phyloP scores from a whole-genome alignment of 495 filamentous ascomycete species.

The Tetracladium setigerum region DNA sequence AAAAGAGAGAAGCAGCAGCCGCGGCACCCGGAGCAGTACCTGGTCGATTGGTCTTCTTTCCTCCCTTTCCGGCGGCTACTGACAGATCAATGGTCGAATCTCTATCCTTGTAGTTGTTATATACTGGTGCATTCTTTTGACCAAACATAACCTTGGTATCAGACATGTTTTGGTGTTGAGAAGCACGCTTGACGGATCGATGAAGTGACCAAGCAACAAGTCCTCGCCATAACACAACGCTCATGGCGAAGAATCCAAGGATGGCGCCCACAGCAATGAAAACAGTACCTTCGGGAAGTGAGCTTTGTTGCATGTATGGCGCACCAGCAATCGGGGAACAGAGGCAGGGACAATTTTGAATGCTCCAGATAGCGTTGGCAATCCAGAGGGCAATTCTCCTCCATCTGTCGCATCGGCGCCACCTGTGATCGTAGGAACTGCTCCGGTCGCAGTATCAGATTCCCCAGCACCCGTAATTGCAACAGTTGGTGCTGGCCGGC shows the following conservation, averaged over 20 bases:
- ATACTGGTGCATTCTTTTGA: constrained; percentile 35
- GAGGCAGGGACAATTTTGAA: constrained; percentile 38
- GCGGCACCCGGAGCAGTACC: constrained; percentile 36
- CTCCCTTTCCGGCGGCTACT: constrained; percentile 31
- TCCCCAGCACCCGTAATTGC: constrained; percentile 20
- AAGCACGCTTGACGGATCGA: constrained; percentile 76
- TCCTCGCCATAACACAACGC: constrained; percentile 79
- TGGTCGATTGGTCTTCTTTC: constrained; percentile 32
- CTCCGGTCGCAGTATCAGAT: constrained; percentile 16
- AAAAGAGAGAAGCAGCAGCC: constrained; percentile 64
- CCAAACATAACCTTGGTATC: constrained; percentile 55
- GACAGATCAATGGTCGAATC: constrained; percentile 55
- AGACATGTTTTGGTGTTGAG: constrained; percentile 56
- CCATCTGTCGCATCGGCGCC: constrained; percentile 9
- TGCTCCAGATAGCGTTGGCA: constrained; percentile 26
- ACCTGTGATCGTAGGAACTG: constrained; percentile 15
- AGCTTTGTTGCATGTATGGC: constrained; percentile 93
- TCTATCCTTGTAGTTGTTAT: constrained; percentile 52
- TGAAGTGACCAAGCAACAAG: constrained; percentile 89
- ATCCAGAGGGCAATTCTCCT: constrained; percentile 13
- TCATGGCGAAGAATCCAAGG: constrained; percentile 71
- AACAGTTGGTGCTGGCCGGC: constrained; percentile 14
- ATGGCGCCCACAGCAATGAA: constrained; percentile 92
- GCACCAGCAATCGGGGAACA: constrained; percentile 79
- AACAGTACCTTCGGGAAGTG: constrained; percentile 84